Percentiles rank a stretch among this genome's conserved stretches.
Evolutionary conservation across 305 asterid species (phyloP).

Genomic region (Striga hermonthica): DNA sequence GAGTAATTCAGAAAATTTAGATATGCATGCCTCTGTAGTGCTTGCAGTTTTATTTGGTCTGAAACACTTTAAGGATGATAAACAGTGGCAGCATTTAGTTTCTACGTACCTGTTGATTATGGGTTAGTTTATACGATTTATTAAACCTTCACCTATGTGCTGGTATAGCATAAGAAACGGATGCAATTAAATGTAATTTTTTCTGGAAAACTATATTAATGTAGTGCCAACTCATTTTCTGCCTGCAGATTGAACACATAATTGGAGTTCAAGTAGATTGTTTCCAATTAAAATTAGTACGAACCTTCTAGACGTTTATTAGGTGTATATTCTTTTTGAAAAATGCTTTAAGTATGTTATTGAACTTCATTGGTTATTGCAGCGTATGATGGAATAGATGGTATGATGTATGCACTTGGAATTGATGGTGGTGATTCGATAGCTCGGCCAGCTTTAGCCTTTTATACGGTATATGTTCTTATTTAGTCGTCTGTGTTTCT

Average conservation of each 20-base stretch:
- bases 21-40: background rate
- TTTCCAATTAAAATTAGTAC: constrained; percentile 17
- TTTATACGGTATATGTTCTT: constrained; percentile 47
- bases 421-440: constrained; percentile 63
- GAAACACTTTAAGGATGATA: constrained; percentile 16
- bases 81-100: constrained; percentile 4
- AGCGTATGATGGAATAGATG: constrained; percentile 47
- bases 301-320: background rate
- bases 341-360: constrained; percentile 11
- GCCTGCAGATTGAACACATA: constrained; percentile 11
- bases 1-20: background rate
- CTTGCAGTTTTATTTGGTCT: background rate
- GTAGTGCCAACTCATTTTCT: constrained; percentile 15
- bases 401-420: constrained; percentile 40
- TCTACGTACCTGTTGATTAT: constrained; percentile 11
- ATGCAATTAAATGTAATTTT: constrained; percentile 21
- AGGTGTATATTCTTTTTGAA: background rate
- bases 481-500: constrained; percentile 18
- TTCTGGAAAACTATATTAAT: background rate
- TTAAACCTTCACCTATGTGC: background rate
- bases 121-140: background rate
- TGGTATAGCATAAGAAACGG: background rate
- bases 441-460: constrained; percentile 39
- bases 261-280: constrained; percentile 16
- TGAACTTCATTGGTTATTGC: constrained; percentile 32